Percentiles rank a stretch among this genome's conserved stretches.
phyloP scores from a whole-genome alignment of 2,329 filamentous ascomycete species.

The Chaetomiaceae sp. region DNA sequence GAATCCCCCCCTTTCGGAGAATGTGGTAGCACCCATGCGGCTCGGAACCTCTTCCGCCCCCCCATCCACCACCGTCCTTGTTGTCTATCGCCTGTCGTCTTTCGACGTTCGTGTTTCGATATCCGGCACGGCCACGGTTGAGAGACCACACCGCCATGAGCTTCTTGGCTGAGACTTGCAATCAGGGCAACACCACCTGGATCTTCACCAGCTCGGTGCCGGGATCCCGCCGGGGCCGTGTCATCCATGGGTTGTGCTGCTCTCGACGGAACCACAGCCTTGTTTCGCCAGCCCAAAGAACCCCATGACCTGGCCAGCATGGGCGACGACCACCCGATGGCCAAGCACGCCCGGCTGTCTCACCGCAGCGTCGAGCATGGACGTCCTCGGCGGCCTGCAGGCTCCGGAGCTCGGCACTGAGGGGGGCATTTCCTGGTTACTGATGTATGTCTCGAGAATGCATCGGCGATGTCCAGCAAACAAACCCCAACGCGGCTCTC shows the following conservation, averaged over 20 bases:
- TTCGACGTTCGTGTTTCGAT: slow-evolving; percentile 4
- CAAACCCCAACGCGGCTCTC: neutral
- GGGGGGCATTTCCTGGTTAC: too few relatives aligned
- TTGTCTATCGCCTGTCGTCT: too few relatives aligned
- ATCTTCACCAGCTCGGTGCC: neutral
- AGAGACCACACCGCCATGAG: neutral
- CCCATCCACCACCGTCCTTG: too few relatives aligned
- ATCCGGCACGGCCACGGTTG: slow-evolving; percentile 12
- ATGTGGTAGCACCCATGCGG: slow-evolving; percentile 7
- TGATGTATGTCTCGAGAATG: neutral
- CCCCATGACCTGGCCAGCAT: neutral
- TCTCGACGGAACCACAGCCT: neutral
- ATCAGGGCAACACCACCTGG: neutral
- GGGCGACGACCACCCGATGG: slow-evolving; percentile 5
- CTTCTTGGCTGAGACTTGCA: slow-evolving; percentile 1
- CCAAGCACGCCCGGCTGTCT: slow-evolving; percentile 14
- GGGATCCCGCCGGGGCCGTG: neutral
- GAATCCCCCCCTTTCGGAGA: neutral
- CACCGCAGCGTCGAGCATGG: slow-evolving; percentile 15
- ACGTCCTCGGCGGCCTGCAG: too few relatives aligned
- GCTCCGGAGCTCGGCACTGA: too few relatives aligned
- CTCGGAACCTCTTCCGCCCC: slow-evolving; percentile 9
- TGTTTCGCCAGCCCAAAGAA: neutral
- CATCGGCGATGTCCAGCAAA: neutral
- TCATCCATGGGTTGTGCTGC: too few relatives aligned